Evolutionary conservation across 2,329 filamentous ascomycete genomes (phyloP).

Genomic region (Trichophyton mentagrophytes): DNA sequence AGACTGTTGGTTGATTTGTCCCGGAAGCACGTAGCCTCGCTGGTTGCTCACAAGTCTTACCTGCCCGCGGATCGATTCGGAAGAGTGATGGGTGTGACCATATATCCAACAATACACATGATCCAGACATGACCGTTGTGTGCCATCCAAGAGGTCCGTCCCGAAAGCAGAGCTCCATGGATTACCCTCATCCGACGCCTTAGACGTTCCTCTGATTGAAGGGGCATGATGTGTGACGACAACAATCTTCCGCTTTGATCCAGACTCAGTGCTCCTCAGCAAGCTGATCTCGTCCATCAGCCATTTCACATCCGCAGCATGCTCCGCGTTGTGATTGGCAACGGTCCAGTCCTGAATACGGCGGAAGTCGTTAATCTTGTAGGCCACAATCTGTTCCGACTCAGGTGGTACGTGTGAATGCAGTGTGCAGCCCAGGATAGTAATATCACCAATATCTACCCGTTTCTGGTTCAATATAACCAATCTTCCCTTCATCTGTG

Average conservation of each 20-base stretch:
- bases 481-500: constrained; percentile 11
- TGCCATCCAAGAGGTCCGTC: constrained; percentile 5
- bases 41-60: constrained; percentile 34
- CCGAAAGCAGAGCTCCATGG: constrained; percentile 38
- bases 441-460: constrained; percentile 23
- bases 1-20: constrained; percentile 10
- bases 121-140: constrained; percentile 1
- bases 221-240: constrained; percentile 46
- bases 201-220: constrained; percentile 34
- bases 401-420: constrained; percentile 39
- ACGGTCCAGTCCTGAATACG: constrained; percentile 40
- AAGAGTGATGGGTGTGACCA: constrained; percentile 36
- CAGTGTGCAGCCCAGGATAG: constrained; percentile 44
- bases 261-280: constrained; percentile 6
- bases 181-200: constrained; percentile 36
- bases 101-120: constrained; percentile 28
- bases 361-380: constrained; percentile 41
- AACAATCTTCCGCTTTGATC: constrained; percentile 22
- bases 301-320: constrained; percentile 40
- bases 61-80: constrained; percentile 26
- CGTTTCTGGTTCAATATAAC: constrained; percentile 16
- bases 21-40: constrained; percentile 28
- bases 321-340: constrained; percentile 36
- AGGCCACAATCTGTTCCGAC: constrained; percentile 27
- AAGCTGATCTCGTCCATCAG: constrained; percentile 28